Percentiles rank a stretch among this genome's conserved stretches.
These are phyloP conservation scores for Pecoramyces ruminantium DNA, from an alignment of 192 early-diverging fungal genomes.

Conservation along the genomic window DNA sequence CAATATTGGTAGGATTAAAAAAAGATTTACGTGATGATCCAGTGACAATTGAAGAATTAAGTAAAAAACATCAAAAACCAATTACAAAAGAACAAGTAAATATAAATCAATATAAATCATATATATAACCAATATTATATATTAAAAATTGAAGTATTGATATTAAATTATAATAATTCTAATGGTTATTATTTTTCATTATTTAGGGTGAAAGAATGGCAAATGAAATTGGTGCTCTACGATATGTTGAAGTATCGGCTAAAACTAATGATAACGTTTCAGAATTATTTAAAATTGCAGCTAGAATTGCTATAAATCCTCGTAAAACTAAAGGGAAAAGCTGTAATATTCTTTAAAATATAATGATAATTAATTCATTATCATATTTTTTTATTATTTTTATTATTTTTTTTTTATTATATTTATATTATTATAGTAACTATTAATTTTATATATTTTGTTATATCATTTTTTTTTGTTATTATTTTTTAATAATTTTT, in stretches of 20 bases:
- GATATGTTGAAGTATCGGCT: background rate
- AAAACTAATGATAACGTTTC: background rate
- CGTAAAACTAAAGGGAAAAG: background rate
- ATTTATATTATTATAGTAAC: too few species aligned
- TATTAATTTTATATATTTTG: too few species aligned
- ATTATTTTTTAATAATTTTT: too few species aligned
- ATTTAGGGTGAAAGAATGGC: background rate
- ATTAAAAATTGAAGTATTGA: too few species aligned
- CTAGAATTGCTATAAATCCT: background rate
- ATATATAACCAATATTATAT: too few species aligned
- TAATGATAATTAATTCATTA: too few species aligned
- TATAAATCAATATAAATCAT: too few species aligned
- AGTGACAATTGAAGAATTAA: background rate
- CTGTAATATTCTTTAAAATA: background rate
- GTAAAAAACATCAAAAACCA: background rate
- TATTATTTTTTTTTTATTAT: too few species aligned
- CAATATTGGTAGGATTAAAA: background rate
- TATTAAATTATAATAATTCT: too few species aligned
- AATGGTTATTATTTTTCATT: background rate
- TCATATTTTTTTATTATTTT: too few species aligned
- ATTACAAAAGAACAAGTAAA: background rate
- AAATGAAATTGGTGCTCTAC: background rate
- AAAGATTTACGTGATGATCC: background rate
- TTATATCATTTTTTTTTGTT: too few species aligned
- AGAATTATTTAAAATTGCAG: background rate